phyloP scores from a whole-genome alignment of 1,284 basidiomycete species.

The Tilletia horrida region DNA sequence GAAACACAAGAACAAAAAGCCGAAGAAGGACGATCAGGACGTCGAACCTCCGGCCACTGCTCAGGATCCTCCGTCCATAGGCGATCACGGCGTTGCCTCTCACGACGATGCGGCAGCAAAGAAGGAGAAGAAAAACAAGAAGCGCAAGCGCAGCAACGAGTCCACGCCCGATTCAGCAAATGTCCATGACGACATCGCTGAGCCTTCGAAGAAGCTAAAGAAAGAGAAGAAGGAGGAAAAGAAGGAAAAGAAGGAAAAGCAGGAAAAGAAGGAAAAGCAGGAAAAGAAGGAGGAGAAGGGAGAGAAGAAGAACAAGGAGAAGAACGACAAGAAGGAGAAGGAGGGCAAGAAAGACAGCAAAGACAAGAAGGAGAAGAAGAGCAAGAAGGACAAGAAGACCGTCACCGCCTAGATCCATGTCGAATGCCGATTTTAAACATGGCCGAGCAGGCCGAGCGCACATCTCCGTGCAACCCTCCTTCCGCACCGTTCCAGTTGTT shows the following conservation, averaged over 20 bases:
- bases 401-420: no score
- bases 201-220: background rate
- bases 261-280: background rate
- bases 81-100: no score
- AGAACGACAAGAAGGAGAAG: slow-evolving; percentile 1
- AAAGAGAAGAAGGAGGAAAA: slow-evolving; percentile 8
- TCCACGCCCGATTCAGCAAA: background rate
- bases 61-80: no score
- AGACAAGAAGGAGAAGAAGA: slow-evolving; percentile 8
- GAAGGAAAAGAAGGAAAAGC: background rate
- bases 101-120: background rate
- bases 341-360: background rate
- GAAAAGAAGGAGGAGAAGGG: background rate
- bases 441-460: no score
- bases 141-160: background rate
- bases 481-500: no score
- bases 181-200: background rate
- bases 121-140: background rate
- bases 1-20: no score
- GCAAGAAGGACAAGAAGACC: slow-evolving; percentile 4
- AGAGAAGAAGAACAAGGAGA: background rate
- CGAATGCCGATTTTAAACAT: no score
- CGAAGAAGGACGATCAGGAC: slow-evolving; percentile 24
- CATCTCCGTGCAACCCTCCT: no score
- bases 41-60: no score